Base-by-base conservation (phyloP, 2,329 filamentous ascomycete genomes). In the Ceratocystiopsis brevicomis region DNA sequence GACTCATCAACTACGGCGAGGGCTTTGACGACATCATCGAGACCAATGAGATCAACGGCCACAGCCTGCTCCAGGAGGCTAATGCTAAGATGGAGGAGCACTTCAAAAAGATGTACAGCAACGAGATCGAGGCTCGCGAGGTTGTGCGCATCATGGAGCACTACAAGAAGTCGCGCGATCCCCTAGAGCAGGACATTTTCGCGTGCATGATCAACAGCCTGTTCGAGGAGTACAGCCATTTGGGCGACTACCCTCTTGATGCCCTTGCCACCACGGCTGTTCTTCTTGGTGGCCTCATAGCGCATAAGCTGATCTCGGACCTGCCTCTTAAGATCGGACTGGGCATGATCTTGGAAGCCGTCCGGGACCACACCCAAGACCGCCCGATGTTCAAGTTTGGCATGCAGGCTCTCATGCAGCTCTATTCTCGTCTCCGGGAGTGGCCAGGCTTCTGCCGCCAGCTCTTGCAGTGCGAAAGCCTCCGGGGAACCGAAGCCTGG, bases 361-460 rank as follows among this genome's bases (percentile, higher is more conserved):
- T 98, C 19, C 73, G 84, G 50, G 86, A 94, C 49, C 84, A 90
- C 53, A 65, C 71, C 32, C 76, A 81, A 1, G 81, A 92, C 32
- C 78, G 87, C 47, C 78, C 84, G 1, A 96, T 98, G 90, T 96
- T 90, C 66, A 94, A 95, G 54, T 98, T 98, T 56, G 90, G 92
- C 12, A 70, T 98, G 13, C 90, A 98, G 57, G 90, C 90, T 15
- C 71, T 98, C 47, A 79, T 95, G 57, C 86, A 96, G 58, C 73
- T 96, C 43, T 78, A 85, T 44, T 70, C 75, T 36, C 76, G 90
- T 37, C 75, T 98, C 40, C 71, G 76, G 5, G 90, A 98, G 56
- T 98, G 90, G 90, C 85, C 86, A n/a, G 83, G 82, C 2, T 92
- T 95, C 53, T 96, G 88, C 58, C 78, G 81, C 48, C 76, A 90